Evolutionary conservation across 2,329 filamentous ascomycete genomes (phyloP), one percentile per base, ranked within the genome.

Genomic region (Juglanconis sp.): DNA sequence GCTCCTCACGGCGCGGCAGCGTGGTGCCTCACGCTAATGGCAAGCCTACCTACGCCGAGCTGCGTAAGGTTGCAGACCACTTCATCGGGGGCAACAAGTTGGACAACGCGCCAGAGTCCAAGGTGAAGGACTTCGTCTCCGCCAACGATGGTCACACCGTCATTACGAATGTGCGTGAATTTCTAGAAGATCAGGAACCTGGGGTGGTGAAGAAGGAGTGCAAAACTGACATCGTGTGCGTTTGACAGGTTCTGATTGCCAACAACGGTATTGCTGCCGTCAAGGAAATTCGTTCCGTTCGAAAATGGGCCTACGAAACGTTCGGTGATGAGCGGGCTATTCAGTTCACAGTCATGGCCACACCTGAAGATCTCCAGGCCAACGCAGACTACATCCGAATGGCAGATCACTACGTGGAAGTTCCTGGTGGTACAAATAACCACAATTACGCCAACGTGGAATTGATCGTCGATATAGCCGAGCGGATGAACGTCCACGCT

Each of bases 401-500:
- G 95, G 95, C 95, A 38, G 95, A 99, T 79, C 92, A 97, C 83
- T 99, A 99, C 76, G 95, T 99, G 69, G 95, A 99, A 80, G 94
- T 99, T 64, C 95, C 95, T 38, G 95, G 95, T 72, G 95, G 95
- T 73, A 99, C 95, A 64, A 99, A 99, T 82, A 99, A 99, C 85
- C 96, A 99, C 88, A 99, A 99, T 79, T 99, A 99, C 78, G 95
- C 95, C 79, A 99, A 99, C 75, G 95, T 99, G 63, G 95, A 99
- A 81, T 84, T 99, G 74, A 99, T 99, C 76, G 95, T 99, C 67
- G 95, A 99, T 80, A 87, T 99, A 73, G 95, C 95, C 32, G 95
- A 99, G 83, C 92, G 95, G 65, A 98, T 97, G 92, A 87, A 94
- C 70, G 95, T 99, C 63, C 95, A 99, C 72, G 95, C 95, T 62